Evolutionary conservation across 2,329 filamentous ascomycete genomes (phyloP).

Genomic region (Aureobasidium vineae): DNA sequence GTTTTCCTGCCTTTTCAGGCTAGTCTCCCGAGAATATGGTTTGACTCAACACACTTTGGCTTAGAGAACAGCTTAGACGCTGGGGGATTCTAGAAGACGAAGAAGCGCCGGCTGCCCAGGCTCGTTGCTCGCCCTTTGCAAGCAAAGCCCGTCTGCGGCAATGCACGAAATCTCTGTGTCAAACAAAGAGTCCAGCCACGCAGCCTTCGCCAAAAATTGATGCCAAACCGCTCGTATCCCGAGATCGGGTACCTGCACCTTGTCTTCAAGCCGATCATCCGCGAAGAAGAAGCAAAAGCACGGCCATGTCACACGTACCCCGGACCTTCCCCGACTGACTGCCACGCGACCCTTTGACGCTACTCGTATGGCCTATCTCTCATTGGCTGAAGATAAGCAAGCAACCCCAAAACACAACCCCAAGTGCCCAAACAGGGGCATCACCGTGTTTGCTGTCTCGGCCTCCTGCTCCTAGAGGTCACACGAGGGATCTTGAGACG

Average conservation of each 20-base stretch:
- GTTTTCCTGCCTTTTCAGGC: slow-evolving; percentile 8
- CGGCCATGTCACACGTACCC: slow-evolving; percentile 11
- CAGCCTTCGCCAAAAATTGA: neutral
- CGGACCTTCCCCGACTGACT: neutral
- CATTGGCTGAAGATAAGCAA: slow-evolving; percentile 19
- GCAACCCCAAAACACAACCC: neutral
- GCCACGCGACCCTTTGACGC: slow-evolving; percentile 1
- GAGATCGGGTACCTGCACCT: slow-evolving; percentile 12
- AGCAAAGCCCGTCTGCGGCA: neutral
- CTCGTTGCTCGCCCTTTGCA: neutral
- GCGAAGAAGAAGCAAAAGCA: slow-evolving; percentile 22
- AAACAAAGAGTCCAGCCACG: slow-evolving; percentile 2
- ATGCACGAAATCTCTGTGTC: slow-evolving; percentile 5
- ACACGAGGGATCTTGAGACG: neutral
- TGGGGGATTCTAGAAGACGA: slow-evolving; percentile 26
- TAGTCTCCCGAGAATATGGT: slow-evolving; percentile 10
- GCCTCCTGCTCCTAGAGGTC: neutral
- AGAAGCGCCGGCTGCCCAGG: slow-evolving; percentile 21
- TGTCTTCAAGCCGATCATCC: slow-evolving; percentile 18
- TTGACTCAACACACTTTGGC: slow-evolving; percentile 12
- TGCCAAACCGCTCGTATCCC: neutral
- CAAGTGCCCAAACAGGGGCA: slow-evolving; percentile 8
- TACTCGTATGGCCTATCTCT: neutral
- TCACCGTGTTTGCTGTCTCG: slow-evolving; percentile 14
- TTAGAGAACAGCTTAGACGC: slow-evolving; percentile 3